Evolutionary conservation across 208 protist genomes (phyloP), one percentile per base, ranked within the genome.

Genomic region (Balamuthia mandrillaris): DNA sequence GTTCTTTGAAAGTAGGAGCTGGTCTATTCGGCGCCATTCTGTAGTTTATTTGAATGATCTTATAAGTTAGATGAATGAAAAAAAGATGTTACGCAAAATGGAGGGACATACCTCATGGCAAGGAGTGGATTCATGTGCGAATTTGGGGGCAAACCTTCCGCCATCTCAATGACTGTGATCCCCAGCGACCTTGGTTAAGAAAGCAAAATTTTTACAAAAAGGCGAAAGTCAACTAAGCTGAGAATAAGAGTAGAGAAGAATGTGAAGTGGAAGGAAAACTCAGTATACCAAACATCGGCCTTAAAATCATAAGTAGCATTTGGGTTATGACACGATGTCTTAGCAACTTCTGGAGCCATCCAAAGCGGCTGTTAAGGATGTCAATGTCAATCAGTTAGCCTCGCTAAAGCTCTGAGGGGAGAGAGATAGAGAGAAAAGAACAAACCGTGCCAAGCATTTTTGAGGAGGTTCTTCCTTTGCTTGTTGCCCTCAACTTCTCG

Each of bases 211-310:
- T 3, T 33, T 18, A 16, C 5, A 3, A 68, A n/a, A 7, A n/a
- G 24, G n/a, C 3, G 7, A 16, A 27, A 3, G 7, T 33, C 24
- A 27, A 27, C 52, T 60, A 3, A 16, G 3, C 6, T 7, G 14
- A 27, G 52, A 60, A 27, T 18, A 27, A 16, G 3, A 27, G n/a
- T 60, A n/a, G n/a, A 3, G 52, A 33, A 33, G 56, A 33, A 18
- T 24, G 4, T 24, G 1, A 31, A 18, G 56, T 6, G 47, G 37
- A 88, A 86, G 6, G 93, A 94, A 31, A 96, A 96, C 44, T 93
- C 94, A 0, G 96, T 52, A 1, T 91, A 92, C 94, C 94, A 96
- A 27, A 96, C 93, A 85, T 96, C 94, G n/a, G n/a, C n/a, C n/a
- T n/a, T n/a, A 14, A 31, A 70, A 5, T 37, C 12, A 21, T 61